Base-by-base conservation (phyloP, 441 rosid species). In the Mallotus repandus region DNA sequence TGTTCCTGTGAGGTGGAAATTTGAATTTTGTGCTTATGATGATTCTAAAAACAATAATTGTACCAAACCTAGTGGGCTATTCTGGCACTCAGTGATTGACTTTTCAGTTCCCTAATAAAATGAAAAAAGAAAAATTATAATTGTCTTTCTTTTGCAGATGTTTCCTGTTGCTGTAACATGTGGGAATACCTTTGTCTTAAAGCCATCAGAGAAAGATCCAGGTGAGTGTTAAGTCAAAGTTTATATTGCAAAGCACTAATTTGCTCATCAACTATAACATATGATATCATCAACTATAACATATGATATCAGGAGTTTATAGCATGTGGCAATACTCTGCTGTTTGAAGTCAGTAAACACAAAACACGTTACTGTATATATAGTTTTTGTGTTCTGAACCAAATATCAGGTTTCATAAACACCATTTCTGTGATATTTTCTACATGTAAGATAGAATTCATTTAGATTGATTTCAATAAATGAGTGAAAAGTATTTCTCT, bases 181-280 rank as follows among this genome's bases (percentile, higher is more conserved):
- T 78, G 98, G 98, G 41, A 94, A 94, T 81, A 94, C 98, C 48
- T 91, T 81, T 88, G 82, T 94, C 74, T 81, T 92, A 62, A 94
- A 94, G 91, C 98, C 97, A 78, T 90, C 97, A 2, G 98, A 94
- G 81, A 94, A 94, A 84, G 97, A 92, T 81, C 98, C 98, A 2
- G 98, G 98, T 89, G 78, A 82, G 74, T 71, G 11, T 71, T 49
- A 43, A 64, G 57, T 64, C 78, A 46, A 16, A 54, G 19, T 63
- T 61, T 13, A n/a, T 57, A 3, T 63, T 55, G 14, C 63, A 16
- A 52, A 55, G 35, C 53, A 29, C n/a, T 14, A 22, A 43, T 59
- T 69, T 55, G 32, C 22, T 48, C 45, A 22, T 22, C 15, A 19
- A 46, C 43, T 45, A 32, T 46, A 21, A 2, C 29, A 50, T 66